Evolutionary conservation across 345 rosid genomes (phyloP), one percentile per base, ranked within the genome.

Genomic region (Mallotus nudiflorus): DNA sequence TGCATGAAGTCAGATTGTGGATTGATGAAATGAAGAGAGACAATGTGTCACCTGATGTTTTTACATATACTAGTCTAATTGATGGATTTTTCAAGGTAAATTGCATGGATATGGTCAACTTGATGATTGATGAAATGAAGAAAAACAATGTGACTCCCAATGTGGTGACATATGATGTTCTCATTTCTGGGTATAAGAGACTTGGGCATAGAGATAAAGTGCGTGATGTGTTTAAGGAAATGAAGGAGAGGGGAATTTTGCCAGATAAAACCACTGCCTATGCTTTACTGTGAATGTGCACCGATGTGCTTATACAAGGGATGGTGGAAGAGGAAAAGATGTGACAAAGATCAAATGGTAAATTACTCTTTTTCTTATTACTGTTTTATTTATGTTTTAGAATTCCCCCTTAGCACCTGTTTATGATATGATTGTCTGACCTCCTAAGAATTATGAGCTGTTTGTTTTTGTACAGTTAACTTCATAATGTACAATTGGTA

Each of bases 101-200:
- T 12, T 82, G 80, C 58, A 57, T 82, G 83, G 92, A 87, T 80
- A 66, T 68, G 80, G 88, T 73, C 8, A 48, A 53, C 58, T 62
- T n/a, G 37, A 61, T 82, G 76, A n/a, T 84, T 44, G 73, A 71
- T 55, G 72, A 79, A 67, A 85, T 85, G 92, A 75, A 70, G 67
- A 72, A 50, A 68, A 51, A 20, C 6, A 58, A 72, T 28, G 73
- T 88, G 39, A 15, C 55, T 24, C 84, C 84, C 12, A 79, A 85
- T 70, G 74, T 61, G 25, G 78, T 77, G 80, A 77, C 88, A 28
- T 88, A 84, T 73, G 77, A 79, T 59, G 73, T 57, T 68, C 70
- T 88, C 8, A 81, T 82, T 37, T 62, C 69, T 60, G 86, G 82
- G 71, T 81, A 79, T 78, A 60, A 24, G 42, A 74, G 80, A 61